Percentiles rank a stretch among this genome's conserved stretches.
phyloP scores from a whole-genome alignment of 768 basidiomycete species.

The Auricularia sp. region DNA sequence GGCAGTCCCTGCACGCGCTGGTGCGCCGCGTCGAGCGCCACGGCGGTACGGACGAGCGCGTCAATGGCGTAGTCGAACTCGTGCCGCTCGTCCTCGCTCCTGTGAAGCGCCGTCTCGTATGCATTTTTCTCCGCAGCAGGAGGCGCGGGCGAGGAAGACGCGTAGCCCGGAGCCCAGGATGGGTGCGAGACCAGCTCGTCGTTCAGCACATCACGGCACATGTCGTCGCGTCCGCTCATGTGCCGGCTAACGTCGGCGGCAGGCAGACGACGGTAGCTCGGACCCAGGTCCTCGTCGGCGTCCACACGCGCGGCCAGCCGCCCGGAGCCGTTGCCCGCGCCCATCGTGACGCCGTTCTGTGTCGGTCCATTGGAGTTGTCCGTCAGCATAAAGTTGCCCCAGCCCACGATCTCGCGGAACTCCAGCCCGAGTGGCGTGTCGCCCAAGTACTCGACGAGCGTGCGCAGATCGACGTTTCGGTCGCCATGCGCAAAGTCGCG shows the following conservation, averaged over 20 bases:
- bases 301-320: neutral
- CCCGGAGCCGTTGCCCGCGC: slow-evolving; percentile 27
- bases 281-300: slow-evolving; percentile 34
- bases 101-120: slow-evolving; percentile 92
- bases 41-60: slow-evolving; percentile 81
- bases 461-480: slow-evolving; percentile 56
- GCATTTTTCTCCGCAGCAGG: slow-evolving; percentile 93
- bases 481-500: neutral
- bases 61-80: slow-evolving; percentile 96
- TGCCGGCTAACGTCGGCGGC: slow-evolving; percentile 38
- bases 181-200: slow-evolving; percentile 98
- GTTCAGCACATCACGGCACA: slow-evolving; percentile 92
- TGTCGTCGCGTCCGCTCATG: slow-evolving; percentile 64
- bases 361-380: neutral
- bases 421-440: slow-evolving; percentile 68
- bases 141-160: slow-evolving; percentile 81
- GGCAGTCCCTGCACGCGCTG: slow-evolving; percentile 78
- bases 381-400: slow-evolving; percentile 52
- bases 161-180: slow-evolving; percentile 45
- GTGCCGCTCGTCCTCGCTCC: slow-evolving; percentile 95
- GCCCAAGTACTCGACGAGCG: slow-evolving; percentile 78
- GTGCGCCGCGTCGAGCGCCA: slow-evolving; percentile 79
- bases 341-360: neutral
- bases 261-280: slow-evolving; percentile 86
- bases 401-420: slow-evolving; percentile 80